Conservation (phyloP, 140 eudicot genomes). For the Stevia rebaudiana region DNA sequence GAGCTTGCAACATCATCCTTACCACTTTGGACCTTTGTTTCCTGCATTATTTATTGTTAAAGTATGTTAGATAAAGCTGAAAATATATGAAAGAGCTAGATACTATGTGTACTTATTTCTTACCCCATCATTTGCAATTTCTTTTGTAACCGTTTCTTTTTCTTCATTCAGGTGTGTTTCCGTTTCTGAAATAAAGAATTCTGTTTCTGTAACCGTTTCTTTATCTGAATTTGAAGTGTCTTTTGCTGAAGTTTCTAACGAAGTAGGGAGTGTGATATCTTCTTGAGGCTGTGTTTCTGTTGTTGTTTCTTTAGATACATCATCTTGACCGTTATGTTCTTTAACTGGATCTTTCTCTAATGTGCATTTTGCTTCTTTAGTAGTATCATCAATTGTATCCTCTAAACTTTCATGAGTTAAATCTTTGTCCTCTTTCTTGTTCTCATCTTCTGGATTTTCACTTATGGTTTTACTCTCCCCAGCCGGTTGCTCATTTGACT, state of each 20-base stretch:
- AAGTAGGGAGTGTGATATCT: constrained; percentile 8
- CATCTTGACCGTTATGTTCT: constrained; percentile 19
- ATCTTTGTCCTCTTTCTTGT: constrained; percentile 4
- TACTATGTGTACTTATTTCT: constrained; percentile 6
- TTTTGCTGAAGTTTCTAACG: constrained; percentile 18
- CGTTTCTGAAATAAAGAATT: constrained; percentile 12
- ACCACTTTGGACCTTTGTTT: not conserved
- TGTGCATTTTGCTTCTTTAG: constrained; percentile 18
- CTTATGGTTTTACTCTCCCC: constrained; percentile 13
- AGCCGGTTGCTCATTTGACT: constrained; percentile 21
- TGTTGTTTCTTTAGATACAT: constrained; percentile 25
- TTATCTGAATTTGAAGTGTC: constrained; percentile 18
- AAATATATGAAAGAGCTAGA: constrained; percentile 8
- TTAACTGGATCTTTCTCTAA: constrained; percentile 16
- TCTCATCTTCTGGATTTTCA: constrained; percentile 17
- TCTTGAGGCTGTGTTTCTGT: constrained; percentile 25
- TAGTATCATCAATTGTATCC: not conserved
- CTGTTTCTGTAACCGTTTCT: constrained; percentile 13
- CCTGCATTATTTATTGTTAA: constrained; percentile 7
- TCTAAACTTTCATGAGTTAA: constrained; percentile 10
- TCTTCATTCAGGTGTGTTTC: constrained; percentile 15
- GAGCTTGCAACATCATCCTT: constrained; percentile 18
- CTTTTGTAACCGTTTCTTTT: constrained; percentile 6
- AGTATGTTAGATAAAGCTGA: not conserved
- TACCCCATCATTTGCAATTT: constrained; percentile 36